Base-by-base conservation (phyloP, 1,284 basidiomycete species). In the Malassezia furfur region DNA sequence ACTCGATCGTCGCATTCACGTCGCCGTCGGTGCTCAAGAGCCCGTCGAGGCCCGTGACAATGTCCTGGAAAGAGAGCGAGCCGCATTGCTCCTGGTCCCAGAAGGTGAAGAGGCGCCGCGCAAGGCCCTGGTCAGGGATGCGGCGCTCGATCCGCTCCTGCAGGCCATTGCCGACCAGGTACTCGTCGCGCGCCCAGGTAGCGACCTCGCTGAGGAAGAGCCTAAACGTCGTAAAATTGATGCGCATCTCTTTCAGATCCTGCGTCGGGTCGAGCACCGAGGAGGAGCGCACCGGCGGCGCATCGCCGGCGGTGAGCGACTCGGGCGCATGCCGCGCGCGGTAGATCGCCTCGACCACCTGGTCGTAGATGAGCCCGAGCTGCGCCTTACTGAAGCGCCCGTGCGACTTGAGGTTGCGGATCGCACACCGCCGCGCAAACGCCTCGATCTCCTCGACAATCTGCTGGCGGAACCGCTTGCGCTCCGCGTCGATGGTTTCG, bases 1-100 rank as follows among this genome's bases (percentile, higher is more conserved):
- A 96, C 75, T 94, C 88, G 66, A 96, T 96, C 67, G 88, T 93
- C 59, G 91, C 88, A 89, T 96, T 94, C 59, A 98, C 79, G 73
- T 94, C 94, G 34, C 67, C 68, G 25, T 63, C 57, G 17, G 65
- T 59, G 76, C 89, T 88, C 83, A 96, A 88, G 53, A 96, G 86
- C 12, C 85, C 84, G 67, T 94, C 85, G 41, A 98, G 78, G 1
- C 93, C 94, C 36, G 81, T 81, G 7, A 98, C 85, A 28, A 98
- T 80, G 74, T 98, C 91, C 85, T 96, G 72, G 45, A 74, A 47
- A 21, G 68, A 66, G 14, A 74, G 56, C 11, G 65, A 61, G 32
- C 68, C 70, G 15, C 61, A 51, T 45, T 66, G 60, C 45, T 74
- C 70, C 25, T 35, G 56, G 54, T 74, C 72, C 72, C 72, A 74